Evolutionary conservation across 768 basidiomycete genomes (phyloP).

Genomic region (Nidularia sp.): DNA sequence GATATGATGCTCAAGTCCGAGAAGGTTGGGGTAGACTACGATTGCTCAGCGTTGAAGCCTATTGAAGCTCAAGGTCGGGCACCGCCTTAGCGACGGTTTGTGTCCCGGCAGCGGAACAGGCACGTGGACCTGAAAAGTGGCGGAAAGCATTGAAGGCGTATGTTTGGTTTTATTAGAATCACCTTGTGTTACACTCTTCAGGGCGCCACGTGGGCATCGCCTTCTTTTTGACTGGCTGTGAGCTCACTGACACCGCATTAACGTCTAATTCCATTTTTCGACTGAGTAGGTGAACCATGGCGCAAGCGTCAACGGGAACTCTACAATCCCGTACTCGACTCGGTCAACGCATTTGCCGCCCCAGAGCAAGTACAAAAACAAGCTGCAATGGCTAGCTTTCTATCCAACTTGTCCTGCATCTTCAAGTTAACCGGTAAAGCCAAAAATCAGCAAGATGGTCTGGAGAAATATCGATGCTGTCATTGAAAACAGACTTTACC

Average conservation of each 20-base stretch:
- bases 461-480: conserved; percentile 70
- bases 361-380: conserved; percentile 7
- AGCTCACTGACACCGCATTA: conserved; percentile 27
- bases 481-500: conserved; percentile 60
- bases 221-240: conserved; percentile 10
- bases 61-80: conserved; percentile 4
- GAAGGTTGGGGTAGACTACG: neutral
- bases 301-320: conserved; percentile 18
- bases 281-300: conserved; percentile 10
- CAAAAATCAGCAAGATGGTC: conserved; percentile 31
- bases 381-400: neutral
- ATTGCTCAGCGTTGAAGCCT: neutral
- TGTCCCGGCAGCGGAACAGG: conserved; percentile 20
- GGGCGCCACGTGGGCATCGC: conserved; percentile 21
- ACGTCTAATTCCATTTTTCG: conserved; percentile 4
- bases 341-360: conserved; percentile 6
- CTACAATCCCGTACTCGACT: conserved; percentile 12
- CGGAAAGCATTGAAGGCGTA: too few relatives aligned
- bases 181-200: conserved; percentile 7
- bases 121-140: conserved; percentile 15
- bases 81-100: conserved; percentile 23
- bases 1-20: neutral
- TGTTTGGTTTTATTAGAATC: conserved; percentile 11
- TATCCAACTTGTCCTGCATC: conserved; percentile 9
- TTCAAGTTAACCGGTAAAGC: conserved; percentile 6